Evolutionary conservation across 345 rosid species (phyloP), one percentile per base, ranked within the genome.

Genomic region (Boechera stricta): DNA sequence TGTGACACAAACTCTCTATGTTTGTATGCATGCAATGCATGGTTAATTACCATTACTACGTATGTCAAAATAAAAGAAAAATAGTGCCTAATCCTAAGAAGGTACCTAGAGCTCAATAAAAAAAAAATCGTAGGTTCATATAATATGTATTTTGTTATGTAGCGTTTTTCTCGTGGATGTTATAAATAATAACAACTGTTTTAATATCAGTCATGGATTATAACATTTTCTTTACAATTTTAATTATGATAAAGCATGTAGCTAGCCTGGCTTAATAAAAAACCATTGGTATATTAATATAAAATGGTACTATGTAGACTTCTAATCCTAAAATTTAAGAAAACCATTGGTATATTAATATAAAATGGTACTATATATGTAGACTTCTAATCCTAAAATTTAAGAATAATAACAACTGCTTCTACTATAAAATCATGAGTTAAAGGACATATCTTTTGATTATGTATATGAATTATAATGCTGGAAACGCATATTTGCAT

Each of bases 1-100:
- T 41, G 59, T 76, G 61, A 71, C 67, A 64, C 80, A 64, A 77
- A 77, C 71, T 63, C 48, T 70, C 32, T 77, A 44, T 77, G 71
- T 77, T 77, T 64, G 80, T 71, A 16, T 63, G 80, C 76, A 77
- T 77, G 75, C 28, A 9, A 33, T 47, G 64, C 73, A 49, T 76
- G 74, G 63, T 69, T 24, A 33, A 11, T 61, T 44, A 62, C 80
- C 35, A 10, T 42, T n/a, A 49, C 45, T 33, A 67, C 47, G n/a
- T 63, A 33, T 71, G 71, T 56, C 36, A 44, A 64, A 53, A 69
- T 77, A 77, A 69, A 36, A 35, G 18, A 33, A 53, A 52, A 21
- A 6, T 51, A 42, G 35, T 76, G 31, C 74, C 33, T 12, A 58
- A 13, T 45, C 51, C 53, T 48, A 21, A 49, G 11, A 49, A 39